phyloP scores from a whole-genome alignment of 192 early-diverging fungal genomes.

The Podila verticillata region DNA sequence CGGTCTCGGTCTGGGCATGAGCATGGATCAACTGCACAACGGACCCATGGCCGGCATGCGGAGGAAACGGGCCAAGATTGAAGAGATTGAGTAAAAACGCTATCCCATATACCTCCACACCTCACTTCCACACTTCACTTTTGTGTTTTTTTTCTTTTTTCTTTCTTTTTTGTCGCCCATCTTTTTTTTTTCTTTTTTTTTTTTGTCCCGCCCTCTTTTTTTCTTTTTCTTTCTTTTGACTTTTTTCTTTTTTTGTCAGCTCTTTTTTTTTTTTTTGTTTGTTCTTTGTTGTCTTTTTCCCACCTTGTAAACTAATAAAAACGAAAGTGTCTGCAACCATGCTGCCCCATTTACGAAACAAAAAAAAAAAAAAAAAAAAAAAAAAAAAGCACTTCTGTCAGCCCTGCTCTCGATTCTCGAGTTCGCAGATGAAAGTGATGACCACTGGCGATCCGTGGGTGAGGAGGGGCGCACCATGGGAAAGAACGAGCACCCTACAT shows the following conservation, averaged over 20 bases:
- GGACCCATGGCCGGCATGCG: neutral
- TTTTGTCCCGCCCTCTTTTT: neutral
- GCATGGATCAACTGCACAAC: neutral
- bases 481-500: no score
- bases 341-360: no score
- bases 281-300: neutral
- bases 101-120: neutral
- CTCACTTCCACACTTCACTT: neutral
- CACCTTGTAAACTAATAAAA: neutral
- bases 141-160: neutral
- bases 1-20: constrained; percentile 6
- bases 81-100: constrained; percentile 27
- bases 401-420: no score
- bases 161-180: neutral
- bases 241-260: constrained; percentile 16
- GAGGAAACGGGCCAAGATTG: constrained; percentile 46
- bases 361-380: no score
- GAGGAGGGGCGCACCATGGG: no score
- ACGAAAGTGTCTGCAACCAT: neutral
- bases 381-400: no score
- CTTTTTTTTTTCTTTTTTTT: neutral
- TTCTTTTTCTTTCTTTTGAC: constrained; percentile 3
- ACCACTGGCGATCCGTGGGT: no score
- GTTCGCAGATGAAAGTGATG: no score
- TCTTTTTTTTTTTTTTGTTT: neutral